A percentile compares a stretch with the other conserved stretches of the same genome.
These are phyloP conservation scores for Diospyros lotus DNA, from an alignment of 148 eudicot species.

Conservation along the genomic window DNA sequence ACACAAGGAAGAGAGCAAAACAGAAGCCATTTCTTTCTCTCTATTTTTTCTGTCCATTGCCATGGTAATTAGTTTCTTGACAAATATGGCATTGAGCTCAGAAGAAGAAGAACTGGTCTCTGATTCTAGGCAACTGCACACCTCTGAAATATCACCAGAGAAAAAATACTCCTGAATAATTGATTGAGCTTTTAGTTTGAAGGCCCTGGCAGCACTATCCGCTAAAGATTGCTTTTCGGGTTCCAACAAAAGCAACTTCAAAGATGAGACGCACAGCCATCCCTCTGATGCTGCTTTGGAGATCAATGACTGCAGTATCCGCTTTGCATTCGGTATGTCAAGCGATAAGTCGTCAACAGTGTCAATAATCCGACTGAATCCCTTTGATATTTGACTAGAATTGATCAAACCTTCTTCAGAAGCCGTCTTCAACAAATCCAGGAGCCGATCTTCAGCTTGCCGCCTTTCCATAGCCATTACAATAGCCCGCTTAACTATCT, in stretches of 20 bases:
- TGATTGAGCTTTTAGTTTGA: conserved; percentile 41
- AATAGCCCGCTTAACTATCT: conserved; percentile 45
- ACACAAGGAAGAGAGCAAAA: conserved; percentile 46
- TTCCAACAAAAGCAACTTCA: conserved; percentile 27
- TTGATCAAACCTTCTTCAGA: conserved; percentile 53
- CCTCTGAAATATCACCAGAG: conserved; percentile 46
- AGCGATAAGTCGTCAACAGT: conserved; percentile 48
- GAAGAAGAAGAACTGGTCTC: conserved; percentile 30
- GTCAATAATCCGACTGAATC: conserved; percentile 43
- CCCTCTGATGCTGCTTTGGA: conserved; percentile 55
- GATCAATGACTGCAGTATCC: conserved; percentile 33
- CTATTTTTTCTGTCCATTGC: conserved; percentile 62
- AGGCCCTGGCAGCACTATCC: conserved; percentile 31
- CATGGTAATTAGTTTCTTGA: conserved; percentile 44
- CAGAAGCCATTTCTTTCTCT: conserved; percentile 69
- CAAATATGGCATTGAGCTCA: conserved; percentile 45
- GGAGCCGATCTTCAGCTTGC: conserved; percentile 28
- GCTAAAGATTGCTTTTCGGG: conserved; percentile 17
- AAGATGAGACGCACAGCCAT: conserved; percentile 49
- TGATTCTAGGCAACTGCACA: conserved; percentile 32
- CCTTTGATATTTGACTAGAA: conserved; percentile 60
- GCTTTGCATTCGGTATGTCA: conserved; percentile 52
- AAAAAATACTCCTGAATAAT: conserved; percentile 52
- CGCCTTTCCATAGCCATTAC: conserved; percentile 53
- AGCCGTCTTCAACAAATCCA: conserved; percentile 36